Conservation (phyloP, 257 asterid genomes). For the Solanum chmielewskii region DNA sequence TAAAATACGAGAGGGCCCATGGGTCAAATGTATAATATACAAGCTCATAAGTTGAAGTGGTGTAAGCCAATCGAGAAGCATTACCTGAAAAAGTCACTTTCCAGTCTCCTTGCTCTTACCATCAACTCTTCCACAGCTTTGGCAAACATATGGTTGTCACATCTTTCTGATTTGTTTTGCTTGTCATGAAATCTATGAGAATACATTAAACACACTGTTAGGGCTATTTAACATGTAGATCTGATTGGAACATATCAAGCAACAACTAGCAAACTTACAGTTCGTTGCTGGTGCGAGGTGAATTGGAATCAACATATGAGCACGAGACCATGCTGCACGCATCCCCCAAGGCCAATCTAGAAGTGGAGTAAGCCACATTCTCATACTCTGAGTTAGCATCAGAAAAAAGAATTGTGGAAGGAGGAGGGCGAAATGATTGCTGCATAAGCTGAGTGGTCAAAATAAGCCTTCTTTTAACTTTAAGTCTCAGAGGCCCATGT, state of each 20-base stretch:
- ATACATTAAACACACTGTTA: not conserved
- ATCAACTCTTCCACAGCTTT: constrained; percentile 30
- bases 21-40: not conserved
- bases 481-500: constrained; percentile 31
- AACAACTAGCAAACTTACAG: not conserved
- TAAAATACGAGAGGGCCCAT: not conserved
- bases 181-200: constrained; percentile 25
- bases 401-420: constrained; percentile 27
- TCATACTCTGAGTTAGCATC: constrained; percentile 41
- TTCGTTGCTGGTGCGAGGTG: not conserved
- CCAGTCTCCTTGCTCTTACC: constrained; percentile 38
- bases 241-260: not conserved
- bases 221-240: not conserved
- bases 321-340: constrained; percentile 37
- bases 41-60: not conserved
- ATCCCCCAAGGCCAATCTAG: constrained; percentile 63
- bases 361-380: constrained; percentile 37
- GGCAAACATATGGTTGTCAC: constrained; percentile 17
- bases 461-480: constrained; percentile 59
- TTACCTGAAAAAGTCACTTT: constrained; percentile 43
- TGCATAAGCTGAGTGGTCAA: constrained; percentile 78
- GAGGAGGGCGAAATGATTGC: constrained; percentile 56
- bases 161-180: constrained; percentile 20
- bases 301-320: not conserved
- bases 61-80: not conserved